Conservation (phyloP, 2,329 filamentous ascomycete species). For the Onygenales sp. region DNA sequence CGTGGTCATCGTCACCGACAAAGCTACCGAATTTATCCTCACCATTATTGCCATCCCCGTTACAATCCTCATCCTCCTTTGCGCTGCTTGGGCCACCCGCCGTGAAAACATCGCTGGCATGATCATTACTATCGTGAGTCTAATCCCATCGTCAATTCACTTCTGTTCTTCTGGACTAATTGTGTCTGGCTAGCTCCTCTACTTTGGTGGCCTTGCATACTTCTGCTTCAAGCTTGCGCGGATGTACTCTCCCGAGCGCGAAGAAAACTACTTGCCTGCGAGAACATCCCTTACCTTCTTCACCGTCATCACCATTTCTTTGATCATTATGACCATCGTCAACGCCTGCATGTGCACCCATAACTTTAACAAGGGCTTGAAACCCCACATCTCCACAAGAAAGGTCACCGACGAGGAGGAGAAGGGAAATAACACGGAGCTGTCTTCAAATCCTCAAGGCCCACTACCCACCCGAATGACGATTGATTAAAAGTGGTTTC, state of each 20-base stretch:
- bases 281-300: conserved; percentile 84
- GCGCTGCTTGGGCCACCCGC: conserved; percentile 75
- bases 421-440: conserved; percentile 38
- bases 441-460: conserved; percentile 24
- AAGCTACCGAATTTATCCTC: conserved; percentile 67
- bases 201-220: conserved; percentile 82
- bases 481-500: conserved; percentile 27
- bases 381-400: conserved; percentile 65
- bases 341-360: conserved; percentile 79
- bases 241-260: conserved; percentile 66
- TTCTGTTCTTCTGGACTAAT: neutral
- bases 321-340: conserved; percentile 79
- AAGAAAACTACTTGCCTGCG: conserved; percentile 61
- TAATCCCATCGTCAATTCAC: neutral
- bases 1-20: conserved; percentile 74
- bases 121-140: conserved; percentile 57
- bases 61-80: conserved; percentile 78
- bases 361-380: conserved; percentile 86
- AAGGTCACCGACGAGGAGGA: conserved; percentile 42
- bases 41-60: conserved; percentile 85
- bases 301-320: conserved; percentile 79
- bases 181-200: conserved; percentile 48
- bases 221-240: conserved; percentile 97
- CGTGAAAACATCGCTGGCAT: conserved; percentile 75
- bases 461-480: conserved; percentile 35